Base-by-base conservation (phyloP, 768 basidiomycete species). In the Leccinum boreale region DNA sequence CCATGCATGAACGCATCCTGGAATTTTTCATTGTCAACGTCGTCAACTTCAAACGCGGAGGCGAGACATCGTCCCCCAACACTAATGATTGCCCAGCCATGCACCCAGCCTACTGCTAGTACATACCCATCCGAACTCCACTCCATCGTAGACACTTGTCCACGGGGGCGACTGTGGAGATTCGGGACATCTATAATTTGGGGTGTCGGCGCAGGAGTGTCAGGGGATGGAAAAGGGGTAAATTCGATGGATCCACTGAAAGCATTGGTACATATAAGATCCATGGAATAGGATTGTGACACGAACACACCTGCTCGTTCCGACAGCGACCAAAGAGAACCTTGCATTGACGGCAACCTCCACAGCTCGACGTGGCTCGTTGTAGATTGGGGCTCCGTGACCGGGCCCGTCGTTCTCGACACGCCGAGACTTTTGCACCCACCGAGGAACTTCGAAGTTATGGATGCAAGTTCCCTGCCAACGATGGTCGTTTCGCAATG, bases 111-210 rank as follows among this genome's bases (percentile, higher is more conserved):
- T 2, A 94, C 93, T 33, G 94, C 95, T 11, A 99, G 77, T 6
- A 92, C 92, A 73, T 94, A 94, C 3, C 96, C 96, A 72, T 99
- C 97, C 1, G 91, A 91, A 52, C 91, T 95, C 96, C 95, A 98
- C 64, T 93, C 85, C 71, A 96, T 78, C 11, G 83, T 71, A 58
- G 72, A 81, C 5, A 93, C 85, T 42, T 80, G 73, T 1, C 91
- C 92, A 5, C 78, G 82, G 8, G 79, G 77, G 47, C 76, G 77
- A 60, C 78, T 81, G 60, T 84, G 82, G 36, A 83, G 78, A 59
- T 85, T 83, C 5, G 87, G 85, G n/a, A 89, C 72, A 23, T 83
- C 74, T 50, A 92, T 73, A 19, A 73, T 74, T 66, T 90, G 84
- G 2, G 88, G 84, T 55, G 78, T 79, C 1, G 88, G 85, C 12